phyloP scores from a whole-genome alignment of 2,329 filamentous ascomycete genomes.

The Botrytis squamosa region DNA sequence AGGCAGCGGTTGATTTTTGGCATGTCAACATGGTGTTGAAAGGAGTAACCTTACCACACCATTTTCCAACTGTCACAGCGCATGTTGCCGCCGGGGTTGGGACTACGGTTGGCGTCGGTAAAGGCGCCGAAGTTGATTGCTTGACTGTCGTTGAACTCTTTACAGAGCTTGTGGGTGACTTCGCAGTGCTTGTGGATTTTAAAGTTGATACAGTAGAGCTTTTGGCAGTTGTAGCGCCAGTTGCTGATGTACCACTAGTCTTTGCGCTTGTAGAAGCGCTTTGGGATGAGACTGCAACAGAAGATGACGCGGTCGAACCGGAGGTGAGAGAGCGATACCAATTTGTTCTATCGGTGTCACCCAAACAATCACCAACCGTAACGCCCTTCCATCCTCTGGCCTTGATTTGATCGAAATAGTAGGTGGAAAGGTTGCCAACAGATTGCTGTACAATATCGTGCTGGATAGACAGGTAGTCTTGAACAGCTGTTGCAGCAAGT shows the following conservation, averaged over 20 bases:
- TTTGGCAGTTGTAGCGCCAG: background rate
- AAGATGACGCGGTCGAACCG: background rate
- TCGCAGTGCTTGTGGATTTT: slow-evolving; percentile 2
- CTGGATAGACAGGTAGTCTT: slow-evolving; percentile 45
- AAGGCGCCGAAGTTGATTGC: background rate
- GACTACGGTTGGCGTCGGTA: background rate
- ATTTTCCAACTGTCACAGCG: slow-evolving; percentile 10
- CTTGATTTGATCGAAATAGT: slow-evolving; percentile 38
- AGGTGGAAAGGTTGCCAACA: slow-evolving; percentile 36
- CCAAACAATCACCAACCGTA: slow-evolving; percentile 47
- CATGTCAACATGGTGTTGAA: slow-evolving; percentile 10
- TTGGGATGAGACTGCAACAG: background rate
- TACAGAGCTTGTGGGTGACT: background rate
- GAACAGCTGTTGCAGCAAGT: slow-evolving; percentile 35
- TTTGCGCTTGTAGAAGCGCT: background rate
- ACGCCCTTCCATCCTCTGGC: slow-evolving; percentile 42
- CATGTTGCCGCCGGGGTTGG: slow-evolving; percentile 6
- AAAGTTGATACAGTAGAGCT: background rate
- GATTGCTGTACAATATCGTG: slow-evolving; percentile 42
- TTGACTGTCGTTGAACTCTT: background rate
- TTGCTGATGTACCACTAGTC: background rate
- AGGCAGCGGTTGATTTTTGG: slow-evolving; percentile 18
- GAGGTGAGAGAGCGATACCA: slow-evolving; percentile 42
- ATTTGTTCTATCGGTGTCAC: slow-evolving; percentile 41
- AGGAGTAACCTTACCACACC: slow-evolving; percentile 16